These are phyloP conservation scores for Aspergillus costaricaensis DNA, from an alignment of 2,329 filamentous ascomycete genomes.

Conservation along the genomic window DNA sequence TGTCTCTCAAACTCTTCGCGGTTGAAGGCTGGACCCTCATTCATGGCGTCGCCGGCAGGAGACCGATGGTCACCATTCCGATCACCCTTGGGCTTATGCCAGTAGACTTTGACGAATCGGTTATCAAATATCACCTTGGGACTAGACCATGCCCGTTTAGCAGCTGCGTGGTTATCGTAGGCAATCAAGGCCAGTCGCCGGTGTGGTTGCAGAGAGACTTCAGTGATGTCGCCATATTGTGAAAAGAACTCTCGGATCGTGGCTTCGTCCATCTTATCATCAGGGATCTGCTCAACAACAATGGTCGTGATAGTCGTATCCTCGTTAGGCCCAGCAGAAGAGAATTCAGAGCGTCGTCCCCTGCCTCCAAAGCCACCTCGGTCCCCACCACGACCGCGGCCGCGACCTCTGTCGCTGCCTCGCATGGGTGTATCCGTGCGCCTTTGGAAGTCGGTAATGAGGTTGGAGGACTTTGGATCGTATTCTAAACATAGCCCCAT, in stretches of 20 bases:
- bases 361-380: slow-evolving; percentile 44
- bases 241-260: slow-evolving; percentile 59
- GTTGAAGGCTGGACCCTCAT: slow-evolving; percentile 52
- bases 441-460: slow-evolving; percentile 38
- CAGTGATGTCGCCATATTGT: slow-evolving; percentile 58
- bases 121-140: slow-evolving; percentile 66
- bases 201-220: slow-evolving; percentile 57
- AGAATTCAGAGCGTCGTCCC: slow-evolving; percentile 55
- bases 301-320: slow-evolving; percentile 58
- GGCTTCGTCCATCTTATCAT: slow-evolving; percentile 57
- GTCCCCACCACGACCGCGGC: slow-evolving; percentile 46
- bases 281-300: slow-evolving; percentile 63
- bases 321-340: slow-evolving; percentile 53
- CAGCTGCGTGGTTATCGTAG: slow-evolving; percentile 54
- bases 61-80: slow-evolving; percentile 30
- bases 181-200: slow-evolving; percentile 59
- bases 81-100: slow-evolving; percentile 53
- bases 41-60: slow-evolving; percentile 23
- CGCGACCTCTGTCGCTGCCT: slow-evolving; percentile 37
- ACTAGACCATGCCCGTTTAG: slow-evolving; percentile 58
- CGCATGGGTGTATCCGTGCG: slow-evolving; percentile 25
- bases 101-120: slow-evolving; percentile 65
- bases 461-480: slow-evolving; percentile 54
- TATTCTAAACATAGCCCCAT: slow-evolving; percentile 49
- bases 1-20: slow-evolving; percentile 55